phyloP scores from a whole-genome alignment of 2,329 filamentous ascomycete genomes.

The Elsinoe necatrix region DNA sequence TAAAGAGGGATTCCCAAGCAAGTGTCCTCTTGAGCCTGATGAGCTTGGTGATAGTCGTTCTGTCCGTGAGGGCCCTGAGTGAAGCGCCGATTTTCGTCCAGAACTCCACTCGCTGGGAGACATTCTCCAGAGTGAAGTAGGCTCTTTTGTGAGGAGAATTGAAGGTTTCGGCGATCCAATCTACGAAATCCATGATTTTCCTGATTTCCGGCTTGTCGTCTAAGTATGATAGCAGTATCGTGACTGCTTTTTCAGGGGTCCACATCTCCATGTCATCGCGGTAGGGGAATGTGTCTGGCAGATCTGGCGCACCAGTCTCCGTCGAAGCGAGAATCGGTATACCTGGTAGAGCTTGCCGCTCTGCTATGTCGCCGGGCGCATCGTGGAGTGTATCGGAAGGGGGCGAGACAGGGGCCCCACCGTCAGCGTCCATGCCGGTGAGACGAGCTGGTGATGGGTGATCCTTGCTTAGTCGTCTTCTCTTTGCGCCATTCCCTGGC shows the following conservation, averaged over 20 bases:
- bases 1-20: neutral
- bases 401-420: neutral
- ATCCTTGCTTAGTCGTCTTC: slow-evolving; percentile 7
- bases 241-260: neutral
- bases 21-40: neutral
- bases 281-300: neutral
- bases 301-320: neutral
- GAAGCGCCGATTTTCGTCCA: neutral
- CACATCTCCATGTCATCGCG: neutral
- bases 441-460: neutral
- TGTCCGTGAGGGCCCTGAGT: neutral
- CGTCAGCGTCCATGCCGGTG: neutral
- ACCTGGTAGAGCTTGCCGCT: too few species aligned
- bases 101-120: neutral
- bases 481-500: neutral
- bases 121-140: neutral
- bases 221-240: neutral
- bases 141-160: neutral
- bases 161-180: neutral
- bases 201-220: neutral
- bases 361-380: too few species aligned
- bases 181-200: neutral
- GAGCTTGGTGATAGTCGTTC: neutral
- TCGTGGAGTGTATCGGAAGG: neutral
- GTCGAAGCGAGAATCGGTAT: too few species aligned